These are phyloP conservation scores for Galeopsis tetrahit DNA, from an alignment of 257 asterid genomes.

Conservation along the genomic window DNA sequence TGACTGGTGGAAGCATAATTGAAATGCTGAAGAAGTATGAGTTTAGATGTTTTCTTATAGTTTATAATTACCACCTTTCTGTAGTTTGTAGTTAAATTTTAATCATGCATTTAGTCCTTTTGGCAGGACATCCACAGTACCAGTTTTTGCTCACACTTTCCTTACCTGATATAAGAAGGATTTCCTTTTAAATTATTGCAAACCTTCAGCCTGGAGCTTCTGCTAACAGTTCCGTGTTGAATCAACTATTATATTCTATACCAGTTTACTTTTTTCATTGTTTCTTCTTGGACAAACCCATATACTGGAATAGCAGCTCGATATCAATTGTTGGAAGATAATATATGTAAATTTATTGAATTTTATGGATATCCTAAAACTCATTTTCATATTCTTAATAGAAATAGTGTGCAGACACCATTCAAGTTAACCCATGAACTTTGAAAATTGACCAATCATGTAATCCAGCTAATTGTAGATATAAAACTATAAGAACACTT, in stretches of 20 bases:
- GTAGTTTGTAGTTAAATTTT: conserved; percentile 15
- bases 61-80: conserved; percentile 18
- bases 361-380: neutral
- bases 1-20: conserved; percentile 65
- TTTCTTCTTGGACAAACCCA: neutral
- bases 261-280: conserved; percentile 9
- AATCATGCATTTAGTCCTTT: conserved; percentile 21
- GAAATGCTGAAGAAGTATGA: conserved; percentile 86
- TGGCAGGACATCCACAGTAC: conserved; percentile 24
- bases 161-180: neutral
- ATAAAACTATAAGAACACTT: conserved; percentile 7
- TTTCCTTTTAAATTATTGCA: neutral
- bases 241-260: neutral
- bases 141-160: neutral
- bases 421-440: conserved; percentile 17
- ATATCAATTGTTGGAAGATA: conserved; percentile 14
- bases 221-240: conserved; percentile 14
- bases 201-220: neutral
- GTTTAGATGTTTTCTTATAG: conserved; percentile 28
- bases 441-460: neutral
- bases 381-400: neutral
- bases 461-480: neutral
- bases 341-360: conserved; percentile 13
- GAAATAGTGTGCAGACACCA: neutral
- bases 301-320: neutral